A percentile compares a stretch with the other conserved stretches of the same genome.
Evolutionary conservation across 805 yeast genomes (phyloP).

Genomic region (Candida tibetensis): DNA sequence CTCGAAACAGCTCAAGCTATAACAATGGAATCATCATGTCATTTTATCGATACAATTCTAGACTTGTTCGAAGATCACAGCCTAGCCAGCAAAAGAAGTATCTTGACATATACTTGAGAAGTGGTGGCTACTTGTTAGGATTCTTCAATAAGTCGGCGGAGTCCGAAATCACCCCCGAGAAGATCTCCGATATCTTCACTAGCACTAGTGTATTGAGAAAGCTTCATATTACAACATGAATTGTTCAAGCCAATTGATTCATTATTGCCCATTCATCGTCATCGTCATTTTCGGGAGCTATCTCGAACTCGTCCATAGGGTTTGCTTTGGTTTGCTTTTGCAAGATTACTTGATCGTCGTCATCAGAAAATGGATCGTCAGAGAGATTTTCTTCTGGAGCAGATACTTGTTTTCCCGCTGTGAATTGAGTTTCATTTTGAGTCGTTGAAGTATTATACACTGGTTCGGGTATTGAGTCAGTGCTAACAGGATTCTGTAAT

Average conservation of each 20-base stretch:
- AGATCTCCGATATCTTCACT: conserved; percentile 45
- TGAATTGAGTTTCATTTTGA: neutral
- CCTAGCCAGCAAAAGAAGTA: conserved; percentile 2
- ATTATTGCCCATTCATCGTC: conserved; percentile 35
- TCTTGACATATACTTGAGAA: conserved; percentile 45
- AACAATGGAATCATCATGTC: conserved; percentile 55
- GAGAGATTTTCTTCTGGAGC: conserved; percentile 4
- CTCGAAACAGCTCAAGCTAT: conserved; percentile 28
- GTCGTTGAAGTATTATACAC: neutral
- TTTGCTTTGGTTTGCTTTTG: too few relatives aligned
- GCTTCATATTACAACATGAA: conserved; percentile 32
- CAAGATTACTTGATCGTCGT: too few relatives aligned
- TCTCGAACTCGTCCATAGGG: conserved; percentile 7
- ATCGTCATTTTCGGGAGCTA: conserved; percentile 15
- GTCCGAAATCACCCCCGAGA: conserved; percentile 27
- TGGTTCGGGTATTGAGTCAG: too few relatives aligned
- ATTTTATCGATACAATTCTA: conserved; percentile 43
- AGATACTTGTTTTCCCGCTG: neutral
- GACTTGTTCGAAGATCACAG: conserved; percentile 36
- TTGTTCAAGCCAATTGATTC: conserved; percentile 30
- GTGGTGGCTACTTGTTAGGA: conserved; percentile 53
- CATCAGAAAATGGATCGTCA: conserved; percentile 25
- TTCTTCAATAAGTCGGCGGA: conserved; percentile 35
- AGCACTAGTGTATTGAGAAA: conserved; percentile 48
- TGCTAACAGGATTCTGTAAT: too few relatives aligned